Evolutionary conservation across 108 stramenopile genomes (phyloP), one percentile per base, ranked within the genome.

Genomic region (Nitzschia palea): DNA sequence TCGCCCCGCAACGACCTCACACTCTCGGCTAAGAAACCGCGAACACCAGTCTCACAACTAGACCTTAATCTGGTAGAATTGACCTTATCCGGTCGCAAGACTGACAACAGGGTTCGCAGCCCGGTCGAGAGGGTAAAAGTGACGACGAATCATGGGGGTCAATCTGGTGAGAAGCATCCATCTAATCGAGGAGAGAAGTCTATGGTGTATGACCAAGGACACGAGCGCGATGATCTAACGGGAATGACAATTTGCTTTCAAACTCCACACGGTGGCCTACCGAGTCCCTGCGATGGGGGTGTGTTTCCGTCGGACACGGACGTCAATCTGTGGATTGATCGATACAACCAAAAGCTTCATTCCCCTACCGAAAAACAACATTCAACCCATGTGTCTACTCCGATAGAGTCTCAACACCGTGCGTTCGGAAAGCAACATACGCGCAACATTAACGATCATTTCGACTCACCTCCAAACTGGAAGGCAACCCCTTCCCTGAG

Each of bases 221-320:
- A 61, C 37, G 10, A 61, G 10, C 14, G 23, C 30, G 47, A 48
- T 17, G 27, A 54, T 44, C 43, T 63, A 40, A 63, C 52, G 8
- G 62, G 61, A 0, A 62, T 53, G 34, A 71, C 70, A 12, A 62
- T 71, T 14, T 53, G 33, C 2, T 55, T 71, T 50, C 14, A 0
- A 12, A 59, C 32, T 37, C 18, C 47, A 12, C 17, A 8, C 27
- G 32, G 56, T n/a, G 56, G 9, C 30, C 32, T 17, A 17, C n/a
- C 9, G 29, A 10, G 8, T 17, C 28, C 55, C 3, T 34, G 22
- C 55, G 17, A 37, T 10, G 56, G 36, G 23, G 43, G 32, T 28
- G 32, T 32, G 67, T 58, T n/a, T 23, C 67, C 35, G 0, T 52
- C 22, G 18, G 5, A 55, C n/a, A 10, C 57, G 26, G 55, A 43